Evolutionary conservation across 345 rosid genomes (phyloP).

Genomic region (Sisymbrium altissimum): DNA sequence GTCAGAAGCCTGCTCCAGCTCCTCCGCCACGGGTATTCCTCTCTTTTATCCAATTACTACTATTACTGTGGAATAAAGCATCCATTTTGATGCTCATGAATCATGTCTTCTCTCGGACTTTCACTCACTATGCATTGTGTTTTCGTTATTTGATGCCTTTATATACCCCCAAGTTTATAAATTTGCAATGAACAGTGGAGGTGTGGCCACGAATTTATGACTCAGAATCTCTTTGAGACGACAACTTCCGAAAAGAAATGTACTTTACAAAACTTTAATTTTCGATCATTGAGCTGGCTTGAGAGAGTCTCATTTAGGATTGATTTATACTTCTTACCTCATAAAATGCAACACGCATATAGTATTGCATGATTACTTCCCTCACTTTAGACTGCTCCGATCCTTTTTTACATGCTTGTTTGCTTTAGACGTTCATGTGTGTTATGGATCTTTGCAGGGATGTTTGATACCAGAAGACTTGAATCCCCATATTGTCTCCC

Average conservation of each 20-base stretch:
- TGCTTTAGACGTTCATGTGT: constrained; percentile 14
- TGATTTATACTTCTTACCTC: not conserved
- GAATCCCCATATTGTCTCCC: constrained; percentile 52
- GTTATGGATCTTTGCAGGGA: constrained; percentile 29
- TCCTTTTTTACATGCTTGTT: not conserved
- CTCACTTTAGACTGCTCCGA: not conserved
- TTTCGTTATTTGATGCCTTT: not conserved
- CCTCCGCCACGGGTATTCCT: constrained; percentile 38
- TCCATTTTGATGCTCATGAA: not conserved
- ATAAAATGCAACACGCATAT: not conserved
- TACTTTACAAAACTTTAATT: not conserved
- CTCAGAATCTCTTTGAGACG: not conserved
- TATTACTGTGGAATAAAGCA: not conserved
- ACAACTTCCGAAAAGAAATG: not conserved
- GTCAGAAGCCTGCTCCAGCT: constrained; percentile 24
- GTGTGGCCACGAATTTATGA: not conserved
- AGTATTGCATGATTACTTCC: not conserved
- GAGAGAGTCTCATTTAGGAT: constrained; percentile 4
- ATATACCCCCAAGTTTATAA: not conserved
- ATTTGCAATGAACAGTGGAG: not conserved
- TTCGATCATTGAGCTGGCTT: not conserved
- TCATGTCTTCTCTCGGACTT: not conserved
- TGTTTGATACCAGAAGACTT: constrained; percentile 40
- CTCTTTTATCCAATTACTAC: not conserved
- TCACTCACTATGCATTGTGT: not conserved